Percentiles rank a stretch among this genome's conserved stretches.
These are phyloP conservation scores for Coix lacrymajobi DNA, from an alignment of 176 grass and related monocot species.

Conservation along the genomic window DNA sequence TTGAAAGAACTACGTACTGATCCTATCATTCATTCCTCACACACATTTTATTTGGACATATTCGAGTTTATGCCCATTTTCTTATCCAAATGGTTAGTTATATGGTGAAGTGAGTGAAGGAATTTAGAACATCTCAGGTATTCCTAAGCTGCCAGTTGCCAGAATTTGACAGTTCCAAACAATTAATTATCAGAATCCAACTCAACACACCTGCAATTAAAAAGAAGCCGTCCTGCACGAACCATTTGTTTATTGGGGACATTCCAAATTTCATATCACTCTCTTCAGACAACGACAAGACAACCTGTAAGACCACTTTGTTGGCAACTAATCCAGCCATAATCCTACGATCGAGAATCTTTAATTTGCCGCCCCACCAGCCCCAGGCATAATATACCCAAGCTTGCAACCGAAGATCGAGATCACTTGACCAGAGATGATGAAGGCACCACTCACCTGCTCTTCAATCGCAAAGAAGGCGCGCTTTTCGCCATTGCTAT, in stretches of 20 bases:
- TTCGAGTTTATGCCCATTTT: background rate
- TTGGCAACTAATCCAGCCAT: background rate
- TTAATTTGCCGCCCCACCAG: too few relatives aligned
- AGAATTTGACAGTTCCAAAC: background rate
- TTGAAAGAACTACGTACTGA: background rate
- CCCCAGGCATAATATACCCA: background rate
- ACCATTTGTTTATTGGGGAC: background rate
- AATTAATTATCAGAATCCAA: background rate
- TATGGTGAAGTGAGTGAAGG: background rate
- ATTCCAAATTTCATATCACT: background rate
- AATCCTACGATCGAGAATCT: background rate
- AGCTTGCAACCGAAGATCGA: background rate
- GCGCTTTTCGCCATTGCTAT: conserved; percentile 35
- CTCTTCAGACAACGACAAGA: background rate
- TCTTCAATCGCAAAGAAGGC: conserved; percentile 26
- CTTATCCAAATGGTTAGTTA: background rate
- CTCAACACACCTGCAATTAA: background rate
- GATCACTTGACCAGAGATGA: conserved; percentile 29
- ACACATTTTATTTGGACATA: background rate
- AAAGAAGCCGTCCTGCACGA: background rate
- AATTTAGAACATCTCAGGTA: background rate
- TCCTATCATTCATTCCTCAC: background rate
- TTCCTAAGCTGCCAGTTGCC: background rate
- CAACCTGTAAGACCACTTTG: background rate
- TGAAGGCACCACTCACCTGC: conserved; percentile 34